Evolutionary conservation across 306 rosid genomes (phyloP), one percentile per base, ranked within the genome.

Genomic region (Casuarina equisetifolia): DNA sequence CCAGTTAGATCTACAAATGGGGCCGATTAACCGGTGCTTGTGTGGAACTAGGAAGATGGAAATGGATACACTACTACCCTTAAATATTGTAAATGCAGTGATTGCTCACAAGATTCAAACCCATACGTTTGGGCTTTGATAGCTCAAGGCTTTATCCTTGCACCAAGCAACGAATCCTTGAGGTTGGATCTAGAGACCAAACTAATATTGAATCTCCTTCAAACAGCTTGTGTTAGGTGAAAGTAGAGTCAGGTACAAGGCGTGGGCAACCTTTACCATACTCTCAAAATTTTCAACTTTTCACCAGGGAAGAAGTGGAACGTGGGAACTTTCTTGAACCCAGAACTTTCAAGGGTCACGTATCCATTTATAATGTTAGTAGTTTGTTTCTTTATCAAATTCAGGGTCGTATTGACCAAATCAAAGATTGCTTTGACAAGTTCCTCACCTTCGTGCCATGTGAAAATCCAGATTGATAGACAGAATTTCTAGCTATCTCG

Each of bases 381-480:
- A 12, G 1, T 16, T 64, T 40, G 16, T 16, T 4, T 16, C 3
- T 64, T 40, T 40, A 15, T 8, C 13, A 57, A 57, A 57, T 15
- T 66, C 66, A 48, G 58, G n/a, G 16, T 17, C 57, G 70, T 17
- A 58, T 35, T 3, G 44, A 11, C 38, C 40, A 72, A 75, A 46
- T 32, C 16, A 52, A 43, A 48, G 25, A 64, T 63, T 61, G 55
- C 71, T 46, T 69, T 3, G 59, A 62, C 61, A 68, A 36, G 74
- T 36, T 70, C 71, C 63, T 80, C 84, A 93, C 98, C 98, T 93
- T 93, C 9, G 88, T 87, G 51, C 42, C 81, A 81, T 86, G 95
- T 54, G 98, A 84, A 83, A 93, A 93, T 77, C 98, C 98, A 74
- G 98, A 93, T 72, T 93, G 98, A 78, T 93, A 91, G 44, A 93